Base-by-base conservation (phyloP, 2,329 filamentous ascomycete species). In the Scopulariopsis brevicaulis region DNA sequence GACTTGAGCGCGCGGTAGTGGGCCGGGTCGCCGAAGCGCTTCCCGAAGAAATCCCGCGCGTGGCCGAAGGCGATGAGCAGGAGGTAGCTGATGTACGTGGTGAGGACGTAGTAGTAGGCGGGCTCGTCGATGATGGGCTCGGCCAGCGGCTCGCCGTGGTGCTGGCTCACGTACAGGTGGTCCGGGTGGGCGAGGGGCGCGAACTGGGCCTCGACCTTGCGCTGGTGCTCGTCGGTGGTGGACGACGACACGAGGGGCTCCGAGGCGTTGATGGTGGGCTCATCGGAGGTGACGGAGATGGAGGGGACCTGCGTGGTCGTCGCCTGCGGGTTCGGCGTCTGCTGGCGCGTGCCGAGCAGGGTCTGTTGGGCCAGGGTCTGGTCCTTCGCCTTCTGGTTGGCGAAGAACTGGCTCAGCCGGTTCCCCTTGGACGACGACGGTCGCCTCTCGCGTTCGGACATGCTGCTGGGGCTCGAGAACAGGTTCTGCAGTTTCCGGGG, bases 51-150 rank as follows among this genome's bases (percentile, higher is more conserved):
- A 71, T 99, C 94, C 69, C 93, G 86, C 60, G 96, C 85, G 69
- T 99, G 94, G 59, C 94, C 94, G 63, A 96, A 92, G 63, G 94
- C 84, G 69, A 99, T 97, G 66, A 99, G 82, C 64, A 97, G 86
- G 63, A 99, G 81, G 73, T 99, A 99, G 74, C 91, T 96, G 73
- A 99, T 90, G 78, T 99, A 99, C 67, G 94, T 99, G 40, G 94
- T 97, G 65, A 99, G 82, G 66, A 99, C 84, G 74, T 89, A 96
- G 78, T 92, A 97, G 76, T 96, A 97, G 20, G 93, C 90, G 50
- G 94, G 93, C 71, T 96, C 93, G 68, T 99, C 94, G 69, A 96
- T 90, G 60, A 97, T 77, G 5, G 93, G 92, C 43, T 90, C 83
- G 53, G 85, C 84, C 59, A 97, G 87, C 46, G 86, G 82, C 65